These are phyloP conservation scores for Oxyria digyna DNA, from an alignment of 148 eudicot species.

Conservation along the genomic window DNA sequence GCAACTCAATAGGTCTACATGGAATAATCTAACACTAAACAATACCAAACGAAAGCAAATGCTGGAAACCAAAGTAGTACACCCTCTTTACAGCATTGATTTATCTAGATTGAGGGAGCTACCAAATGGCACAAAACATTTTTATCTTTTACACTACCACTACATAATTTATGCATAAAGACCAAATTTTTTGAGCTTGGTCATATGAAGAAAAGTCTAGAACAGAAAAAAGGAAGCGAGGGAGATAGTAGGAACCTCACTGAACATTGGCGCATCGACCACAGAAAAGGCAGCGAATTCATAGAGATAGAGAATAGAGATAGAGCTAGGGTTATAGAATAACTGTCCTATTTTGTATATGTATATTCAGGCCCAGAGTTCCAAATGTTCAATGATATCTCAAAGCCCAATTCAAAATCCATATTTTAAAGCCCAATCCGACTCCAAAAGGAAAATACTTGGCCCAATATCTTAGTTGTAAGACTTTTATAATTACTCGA, in stretches of 20 bases:
- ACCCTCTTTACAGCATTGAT: not conserved
- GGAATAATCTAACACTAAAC: too few relatives aligned
- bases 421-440: not conserved
- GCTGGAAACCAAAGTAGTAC: not conserved
- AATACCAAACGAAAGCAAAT: not conserved
- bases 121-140: too few relatives aligned
- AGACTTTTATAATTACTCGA: too few relatives aligned
- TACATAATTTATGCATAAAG: not conserved
- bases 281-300: not conserved
- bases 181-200: not conserved
- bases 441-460: too few relatives aligned
- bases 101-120: not conserved
- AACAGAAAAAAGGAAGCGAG: not conserved
- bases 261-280: not conserved
- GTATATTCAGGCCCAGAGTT: not conserved
- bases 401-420: not conserved
- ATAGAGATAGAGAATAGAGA: not conserved
- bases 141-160: not conserved
- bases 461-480: too few relatives aligned
- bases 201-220: not conserved
- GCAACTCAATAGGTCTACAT: too few relatives aligned
- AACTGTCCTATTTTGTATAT: not conserved
- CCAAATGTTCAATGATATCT: not conserved
- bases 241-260: not conserved
- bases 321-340: not conserved